Conservation (phyloP, 352 stramenopile species). For the Poterioochromonas sp. region DNA sequence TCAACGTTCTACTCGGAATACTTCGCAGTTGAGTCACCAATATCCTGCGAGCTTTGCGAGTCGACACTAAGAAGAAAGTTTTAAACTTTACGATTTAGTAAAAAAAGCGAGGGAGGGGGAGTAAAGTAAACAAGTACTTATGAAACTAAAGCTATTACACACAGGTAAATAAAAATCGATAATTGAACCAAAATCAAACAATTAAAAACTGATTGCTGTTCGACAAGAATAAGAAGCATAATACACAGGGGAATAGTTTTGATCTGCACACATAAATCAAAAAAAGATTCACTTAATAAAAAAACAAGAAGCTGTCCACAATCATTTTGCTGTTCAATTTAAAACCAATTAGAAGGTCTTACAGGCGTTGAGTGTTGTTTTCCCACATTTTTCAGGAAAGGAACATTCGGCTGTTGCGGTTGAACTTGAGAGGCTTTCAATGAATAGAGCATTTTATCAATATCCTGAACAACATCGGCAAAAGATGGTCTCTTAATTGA, state of each 20-base stretch:
- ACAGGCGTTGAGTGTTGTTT: background rate
- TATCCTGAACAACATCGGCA: background rate
- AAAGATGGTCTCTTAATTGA: constrained; percentile 39
- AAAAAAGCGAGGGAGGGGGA: too few relatives aligned
- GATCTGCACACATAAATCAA: too few relatives aligned
- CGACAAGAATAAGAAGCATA: background rate
- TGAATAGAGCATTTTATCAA: background rate
- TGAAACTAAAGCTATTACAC: background rate
- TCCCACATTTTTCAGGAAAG: background rate
- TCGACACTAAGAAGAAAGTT: too few relatives aligned
- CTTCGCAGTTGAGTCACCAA: too few relatives aligned
- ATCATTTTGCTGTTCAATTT: background rate
- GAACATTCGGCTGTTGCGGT: background rate
- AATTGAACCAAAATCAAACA: background rate
- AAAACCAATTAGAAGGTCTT: background rate
- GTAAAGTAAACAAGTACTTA: too few relatives aligned
- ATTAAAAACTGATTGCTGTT: background rate
- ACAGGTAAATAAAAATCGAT: background rate
- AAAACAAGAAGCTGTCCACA: background rate
- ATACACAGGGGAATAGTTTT: background rate
- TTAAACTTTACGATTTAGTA: too few relatives aligned
- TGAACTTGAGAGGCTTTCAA: background rate
- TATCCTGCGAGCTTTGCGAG: too few relatives aligned
- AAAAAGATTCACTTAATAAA: background rate
- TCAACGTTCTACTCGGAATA: too few relatives aligned